A percentile compares a stretch with the other conserved stretches of the same genome.
Conservation (phyloP, 1,284 basidiomycete genomes). For the Ceratobasidium sp. region DNA sequence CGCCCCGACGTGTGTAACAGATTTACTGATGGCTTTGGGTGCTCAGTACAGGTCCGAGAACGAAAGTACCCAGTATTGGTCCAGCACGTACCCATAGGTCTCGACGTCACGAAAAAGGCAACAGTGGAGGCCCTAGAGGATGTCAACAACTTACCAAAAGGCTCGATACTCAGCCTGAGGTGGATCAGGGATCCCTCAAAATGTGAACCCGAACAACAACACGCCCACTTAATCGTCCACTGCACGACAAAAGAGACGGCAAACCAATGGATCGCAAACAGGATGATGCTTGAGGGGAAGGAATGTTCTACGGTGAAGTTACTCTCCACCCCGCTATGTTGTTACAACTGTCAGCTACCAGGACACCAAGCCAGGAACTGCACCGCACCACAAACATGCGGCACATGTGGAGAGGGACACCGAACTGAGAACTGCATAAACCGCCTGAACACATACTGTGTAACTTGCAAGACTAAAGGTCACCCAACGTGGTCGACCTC, state of each 20-base stretch:
- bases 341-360: constrained; percentile 8
- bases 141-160: neutral
- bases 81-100: neutral
- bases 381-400: neutral
- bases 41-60: neutral
- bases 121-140: neutral
- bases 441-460: neutral
- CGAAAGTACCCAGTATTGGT: neutral
- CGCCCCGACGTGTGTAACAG: constrained; percentile 7
- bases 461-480: constrained; percentile 2
- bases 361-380: constrained; percentile 6
- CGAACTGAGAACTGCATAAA: neutral
- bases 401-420: neutral
- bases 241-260: constrained; percentile 1
- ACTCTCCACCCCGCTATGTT: neutral
- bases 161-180: neutral
- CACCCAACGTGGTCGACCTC: neutral
- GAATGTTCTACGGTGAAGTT: neutral
- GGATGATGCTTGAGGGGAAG: neutral
- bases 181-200: constrained; percentile 8
- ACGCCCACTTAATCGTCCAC: constrained; percentile 1
- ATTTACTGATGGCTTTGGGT: constrained; percentile 16
- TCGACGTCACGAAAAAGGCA: neutral
- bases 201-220: neutral
- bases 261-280: neutral